These are phyloP conservation scores for Quercus lobata DNA, from an alignment of 331 rosid species.

Conservation along the genomic window DNA sequence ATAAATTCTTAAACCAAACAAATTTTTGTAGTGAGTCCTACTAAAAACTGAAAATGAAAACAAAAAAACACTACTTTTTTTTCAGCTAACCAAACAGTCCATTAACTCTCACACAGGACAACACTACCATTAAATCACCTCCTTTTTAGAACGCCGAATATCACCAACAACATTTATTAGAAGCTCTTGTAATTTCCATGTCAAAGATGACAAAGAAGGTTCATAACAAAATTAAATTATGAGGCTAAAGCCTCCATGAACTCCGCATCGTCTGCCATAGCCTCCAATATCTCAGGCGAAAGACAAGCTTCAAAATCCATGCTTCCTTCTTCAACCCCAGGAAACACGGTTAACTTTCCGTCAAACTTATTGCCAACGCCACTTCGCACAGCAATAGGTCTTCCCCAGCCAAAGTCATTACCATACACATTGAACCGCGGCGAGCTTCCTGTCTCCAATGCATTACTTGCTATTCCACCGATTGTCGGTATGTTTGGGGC, in stretches of 20 bases:
- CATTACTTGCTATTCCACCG: too few species aligned
- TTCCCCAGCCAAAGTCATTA: slow-evolving; percentile 12
- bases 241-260: slow-evolving; percentile 3
- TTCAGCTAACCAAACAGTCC: too few species aligned
- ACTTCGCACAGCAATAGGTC: slow-evolving; percentile 9
- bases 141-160: too few species aligned
- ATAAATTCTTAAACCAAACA: too few species aligned
- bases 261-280: slow-evolving; percentile 3
- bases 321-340: slow-evolving; percentile 23
- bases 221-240: neutral
- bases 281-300: neutral
- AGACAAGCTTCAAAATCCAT: slow-evolving; percentile 27
- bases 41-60: too few species aligned
- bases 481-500: rapidly evolving
- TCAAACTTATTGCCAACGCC: slow-evolving; percentile 9
- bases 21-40: too few species aligned
- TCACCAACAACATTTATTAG: too few species aligned
- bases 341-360: neutral
- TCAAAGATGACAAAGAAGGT: too few species aligned
- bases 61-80: too few species aligned
- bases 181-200: too few species aligned
- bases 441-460: neutral
- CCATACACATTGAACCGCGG: slow-evolving; percentile 24
- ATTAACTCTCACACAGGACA: too few species aligned
- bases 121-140: too few species aligned